Evolutionary conservation across 1,284 basidiomycete genomes (phyloP), one percentile per base, ranked within the genome.

Genomic region (Farysia itapuensis): DNA sequence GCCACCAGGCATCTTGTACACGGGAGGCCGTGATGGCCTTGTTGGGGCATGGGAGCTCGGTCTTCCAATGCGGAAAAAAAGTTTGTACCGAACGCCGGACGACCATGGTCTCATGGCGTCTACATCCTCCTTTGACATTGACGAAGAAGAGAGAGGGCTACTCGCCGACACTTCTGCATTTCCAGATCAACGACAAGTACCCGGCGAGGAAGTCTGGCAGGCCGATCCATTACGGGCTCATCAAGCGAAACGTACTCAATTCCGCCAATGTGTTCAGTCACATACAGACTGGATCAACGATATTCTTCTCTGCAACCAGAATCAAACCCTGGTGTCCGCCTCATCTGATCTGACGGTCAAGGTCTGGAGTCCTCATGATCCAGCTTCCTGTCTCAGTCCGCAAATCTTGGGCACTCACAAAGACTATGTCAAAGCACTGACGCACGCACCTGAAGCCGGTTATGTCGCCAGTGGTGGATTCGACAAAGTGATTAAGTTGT

Each of bases 291-390:
- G 94, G 95, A 85, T 97, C 35, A 97, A 96, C 77, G 94, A 97
- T 70, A 85, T 98, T 48, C 74, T 93, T 6, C 82, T 98, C 12
- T 93, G 89, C 79, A 94, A 96, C 73, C 81, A 86, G 58, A 92
- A 96, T 67, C 91, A 94, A 76, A 96, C 90, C 3, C 88, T 96
- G 39, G 83, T 96, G 33, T 92, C 94, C 34, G 94, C 89, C 1
- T 97, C 94, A 0, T 95, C 93, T 3, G 94, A 98, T 76, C 90
- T 92, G 8, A 91, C 91, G 13, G 82, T 99, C 64, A 90, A 93
- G 72, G 85, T 90, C 0, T 98, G 95, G 94, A 87, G 83, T 43
- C 93, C 94, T 0, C 91, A 97, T 74, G 80, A 84, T 2, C 68
- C 79, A 69, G 77, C 67, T 41, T 70, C 53, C 33, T 85, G 85